Evolutionary conservation across 164 flowering plant genomes (phyloP), one percentile per base, ranked within the genome.

Genomic region (Dillenia suffruticosa): DNA sequence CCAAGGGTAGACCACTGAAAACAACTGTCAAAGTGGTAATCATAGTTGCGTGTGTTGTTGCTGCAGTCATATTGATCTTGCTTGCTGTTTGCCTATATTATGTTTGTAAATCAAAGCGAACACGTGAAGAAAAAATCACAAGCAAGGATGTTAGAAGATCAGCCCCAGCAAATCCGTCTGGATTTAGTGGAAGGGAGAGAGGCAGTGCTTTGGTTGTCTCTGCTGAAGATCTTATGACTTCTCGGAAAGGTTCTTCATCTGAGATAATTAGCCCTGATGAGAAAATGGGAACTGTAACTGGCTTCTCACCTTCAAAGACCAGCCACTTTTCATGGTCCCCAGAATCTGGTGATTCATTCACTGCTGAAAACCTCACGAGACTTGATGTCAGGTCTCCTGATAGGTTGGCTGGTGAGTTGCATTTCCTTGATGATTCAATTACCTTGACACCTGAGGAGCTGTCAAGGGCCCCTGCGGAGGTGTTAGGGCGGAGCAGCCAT

Each of bases 381-480:
- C 62, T 90, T 53, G 97, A 94, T 70, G 95, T 84, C 6, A 72
- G 83, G 57, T 94, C 97, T 52, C 96, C 99, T 2, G 99, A 94
- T 72, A 69, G 85, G 22, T 72, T 91, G 70, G 92, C 80, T 45
- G 99, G 99, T 14, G 97, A 95, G 64, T 79, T 95, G 61, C 77
- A 89, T 72, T 92, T 95, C 73, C 85, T 95, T 57, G 97, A 95
- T 76, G 97, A 92, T 60, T 68, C 90, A 58, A 70, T 88, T 10
- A 64, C 72, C 9, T 61, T 95, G 68, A 86, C 97, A 11, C 90
- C 96, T 3, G 97, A 95, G 77, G 97, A 95, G 68, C 76, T 95
- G 46, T 88, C 97, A 26, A 76, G 88, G 77, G 97, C 99, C 8
- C 99, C 99, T n/a, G 99, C 99, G n/a, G 99, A 92, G 74, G 99